Conservation (phyloP, 148 eudicot genomes). For the Simmondsia chinensis region DNA sequence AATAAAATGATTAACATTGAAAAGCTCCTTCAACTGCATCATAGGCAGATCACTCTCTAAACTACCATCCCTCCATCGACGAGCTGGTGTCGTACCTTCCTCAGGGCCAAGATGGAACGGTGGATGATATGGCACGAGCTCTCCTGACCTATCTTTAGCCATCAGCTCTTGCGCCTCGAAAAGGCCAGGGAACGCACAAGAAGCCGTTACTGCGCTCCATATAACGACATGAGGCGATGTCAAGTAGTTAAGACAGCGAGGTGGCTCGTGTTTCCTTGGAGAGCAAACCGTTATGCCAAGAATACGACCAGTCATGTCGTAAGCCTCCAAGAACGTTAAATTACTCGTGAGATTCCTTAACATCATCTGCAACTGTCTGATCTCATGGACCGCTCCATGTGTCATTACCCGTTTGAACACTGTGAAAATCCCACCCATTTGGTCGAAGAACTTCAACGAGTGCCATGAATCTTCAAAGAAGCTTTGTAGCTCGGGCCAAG, state of each 20-base stretch:
- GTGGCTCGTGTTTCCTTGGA: conserved; percentile 93
- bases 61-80: conserved; percentile 99
- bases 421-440: conserved; percentile 70
- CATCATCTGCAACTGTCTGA: conserved; percentile 74
- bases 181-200: conserved; percentile 97
- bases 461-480: conserved; percentile 93
- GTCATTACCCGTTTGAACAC: conserved; percentile 74
- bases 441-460: conserved; percentile 82
- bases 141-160: conserved; percentile 89
- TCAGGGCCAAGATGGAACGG: conserved; percentile 89
- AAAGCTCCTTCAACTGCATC: conserved; percentile 95
- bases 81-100: conserved; percentile 45
- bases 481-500: conserved; percentile 96
- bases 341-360: conserved; percentile 73
- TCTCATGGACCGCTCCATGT: conserved; percentile 83
- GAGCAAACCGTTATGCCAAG: conserved; percentile 94
- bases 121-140: conserved; percentile 86
- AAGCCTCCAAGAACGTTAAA: conserved; percentile 90
- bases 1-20: conserved; percentile 93
- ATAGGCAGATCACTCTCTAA: conserved; percentile 95
- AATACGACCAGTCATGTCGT: conserved; percentile 84
- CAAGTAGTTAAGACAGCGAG: conserved; percentile 87
- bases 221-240: conserved; percentile 97
- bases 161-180: conserved; percentile 98
- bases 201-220: conserved; percentile 99